These are phyloP conservation scores for Colletotrichum sublineola DNA, from an alignment of 2,329 filamentous ascomycete species.

Conservation along the genomic window DNA sequence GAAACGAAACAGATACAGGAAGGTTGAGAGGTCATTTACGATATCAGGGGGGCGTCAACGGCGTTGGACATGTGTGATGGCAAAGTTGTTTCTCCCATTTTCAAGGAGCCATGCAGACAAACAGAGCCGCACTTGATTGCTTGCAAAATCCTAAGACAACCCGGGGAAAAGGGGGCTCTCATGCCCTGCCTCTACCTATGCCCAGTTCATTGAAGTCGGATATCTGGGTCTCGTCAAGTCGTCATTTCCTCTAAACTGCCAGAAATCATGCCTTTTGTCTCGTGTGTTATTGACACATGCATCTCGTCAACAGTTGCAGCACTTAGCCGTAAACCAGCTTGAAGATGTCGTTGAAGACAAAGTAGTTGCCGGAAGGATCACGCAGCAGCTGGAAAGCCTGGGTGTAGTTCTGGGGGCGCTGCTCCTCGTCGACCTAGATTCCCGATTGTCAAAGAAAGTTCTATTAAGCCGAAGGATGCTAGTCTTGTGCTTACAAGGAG, in stretches of 20 bases:
- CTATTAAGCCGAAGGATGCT: background rate
- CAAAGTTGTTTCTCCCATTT: conserved; percentile 13
- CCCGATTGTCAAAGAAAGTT: background rate
- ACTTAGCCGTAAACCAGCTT: conserved; percentile 80
- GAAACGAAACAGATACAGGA: background rate
- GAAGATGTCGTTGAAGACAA: conserved; percentile 95
- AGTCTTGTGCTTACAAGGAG: conserved; percentile 74
- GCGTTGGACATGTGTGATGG: background rate
- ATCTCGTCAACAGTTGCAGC: background rate
- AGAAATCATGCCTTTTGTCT: conserved; percentile 4
- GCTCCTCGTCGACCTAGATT: conserved; percentile 83
- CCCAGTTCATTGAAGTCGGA: conserved; percentile 14
- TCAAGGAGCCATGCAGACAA: conserved; percentile 2
- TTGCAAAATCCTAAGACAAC: conserved; percentile 3
- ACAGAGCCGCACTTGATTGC: conserved; percentile 14
- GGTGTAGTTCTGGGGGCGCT: conserved; percentile 89
- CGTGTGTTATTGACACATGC: background rate
- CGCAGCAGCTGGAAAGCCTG: conserved; percentile 89
- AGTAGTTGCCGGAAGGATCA: conserved; percentile 78
- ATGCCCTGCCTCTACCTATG: conserved; percentile 17
- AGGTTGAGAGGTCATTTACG: conserved; percentile 3
- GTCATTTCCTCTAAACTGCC: conserved; percentile 13
- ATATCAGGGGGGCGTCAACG: conserved; percentile 19
- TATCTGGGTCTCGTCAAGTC: conserved; percentile 21
- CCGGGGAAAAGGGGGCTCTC: background rate